A percentile compares a stretch with the other conserved stretches of the same genome.
These are phyloP conservation scores for Alternaria dauci DNA, from an alignment of 2,329 filamentous ascomycete genomes.

Conservation along the genomic window DNA sequence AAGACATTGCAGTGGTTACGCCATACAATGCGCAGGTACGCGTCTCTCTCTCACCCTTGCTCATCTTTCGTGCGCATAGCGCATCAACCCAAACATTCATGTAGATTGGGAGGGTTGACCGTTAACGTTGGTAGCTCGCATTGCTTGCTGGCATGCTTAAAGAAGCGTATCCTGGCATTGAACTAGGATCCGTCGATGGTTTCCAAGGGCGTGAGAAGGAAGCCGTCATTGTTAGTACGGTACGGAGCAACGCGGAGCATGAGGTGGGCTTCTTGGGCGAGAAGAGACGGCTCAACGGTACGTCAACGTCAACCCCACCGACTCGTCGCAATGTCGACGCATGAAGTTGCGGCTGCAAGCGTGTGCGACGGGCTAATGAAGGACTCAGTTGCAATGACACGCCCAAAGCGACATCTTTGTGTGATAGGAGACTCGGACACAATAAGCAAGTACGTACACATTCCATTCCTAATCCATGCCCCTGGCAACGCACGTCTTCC, in stretches of 20 bases:
- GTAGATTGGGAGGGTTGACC: background rate
- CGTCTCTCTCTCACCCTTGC: slow-evolving; percentile 13
- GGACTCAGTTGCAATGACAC: slow-evolving; percentile 87
- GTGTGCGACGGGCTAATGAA: slow-evolving; percentile 19
- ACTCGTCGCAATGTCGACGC: slow-evolving; percentile 2
- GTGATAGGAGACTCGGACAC: slow-evolving; percentile 95
- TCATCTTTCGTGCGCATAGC: slow-evolving; percentile 14
- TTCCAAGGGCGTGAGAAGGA: slow-evolving; percentile 99
- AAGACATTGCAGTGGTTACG: slow-evolving; percentile 92
- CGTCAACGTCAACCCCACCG: slow-evolving; percentile 41
- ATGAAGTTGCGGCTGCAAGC: background rate
- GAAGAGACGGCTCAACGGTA: slow-evolving; percentile 91
- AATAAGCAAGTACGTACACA: slow-evolving; percentile 74
- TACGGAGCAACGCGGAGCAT: slow-evolving; percentile 84
- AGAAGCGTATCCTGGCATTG: slow-evolving; percentile 81
- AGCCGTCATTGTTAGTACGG: slow-evolving; percentile 90
- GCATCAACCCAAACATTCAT: slow-evolving; percentile 8
- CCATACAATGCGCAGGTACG: slow-evolving; percentile 91
- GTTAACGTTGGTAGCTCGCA: slow-evolving; percentile 66
- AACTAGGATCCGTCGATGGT: slow-evolving; percentile 95
- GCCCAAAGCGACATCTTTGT: slow-evolving; percentile 87
- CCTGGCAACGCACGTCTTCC: background rate
- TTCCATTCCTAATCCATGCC: slow-evolving; percentile 9
- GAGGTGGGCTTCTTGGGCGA: slow-evolving; percentile 95
- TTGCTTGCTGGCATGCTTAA: slow-evolving; percentile 79